Conservation (phyloP, 164 flowering plant species). For the Magnolia sinica region DNA sequence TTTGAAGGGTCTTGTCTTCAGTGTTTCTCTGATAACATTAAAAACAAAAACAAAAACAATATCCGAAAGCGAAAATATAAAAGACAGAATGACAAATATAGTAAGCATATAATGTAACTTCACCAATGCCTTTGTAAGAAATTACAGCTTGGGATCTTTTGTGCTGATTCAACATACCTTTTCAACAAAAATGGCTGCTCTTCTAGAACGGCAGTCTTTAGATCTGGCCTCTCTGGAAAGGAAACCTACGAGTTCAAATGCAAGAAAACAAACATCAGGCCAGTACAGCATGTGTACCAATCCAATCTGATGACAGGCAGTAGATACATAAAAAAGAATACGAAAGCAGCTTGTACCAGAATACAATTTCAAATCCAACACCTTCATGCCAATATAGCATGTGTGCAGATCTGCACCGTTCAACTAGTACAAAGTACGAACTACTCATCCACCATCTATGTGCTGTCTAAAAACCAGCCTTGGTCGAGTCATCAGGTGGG, state of each 20-base stretch:
- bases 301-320: not conserved
- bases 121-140: too few species aligned
- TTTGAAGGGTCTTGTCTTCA: constrained; percentile 48
- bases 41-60: not conserved
- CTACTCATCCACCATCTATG: not conserved
- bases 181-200: constrained; percentile 55
- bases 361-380: not conserved
- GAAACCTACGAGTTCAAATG: constrained; percentile 42
- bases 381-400: not conserved
- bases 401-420: not conserved
- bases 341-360: not conserved
- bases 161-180: constrained; percentile 26
- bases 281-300: too few species aligned
- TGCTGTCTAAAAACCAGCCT: not conserved
- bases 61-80: not conserved
- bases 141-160: not conserved
- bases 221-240: constrained; percentile 52
- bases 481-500: too few species aligned
- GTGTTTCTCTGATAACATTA: constrained; percentile 56
- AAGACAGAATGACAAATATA: not conserved
- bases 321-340: not conserved
- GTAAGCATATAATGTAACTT: too few species aligned
- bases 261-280: not conserved
- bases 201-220: constrained; percentile 48
- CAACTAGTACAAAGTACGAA: not conserved